Percentiles rank a stretch among this genome's conserved stretches.
Evolutionary conservation across 441 rosid species (phyloP).

Genomic region (Populus tomentosa): DNA sequence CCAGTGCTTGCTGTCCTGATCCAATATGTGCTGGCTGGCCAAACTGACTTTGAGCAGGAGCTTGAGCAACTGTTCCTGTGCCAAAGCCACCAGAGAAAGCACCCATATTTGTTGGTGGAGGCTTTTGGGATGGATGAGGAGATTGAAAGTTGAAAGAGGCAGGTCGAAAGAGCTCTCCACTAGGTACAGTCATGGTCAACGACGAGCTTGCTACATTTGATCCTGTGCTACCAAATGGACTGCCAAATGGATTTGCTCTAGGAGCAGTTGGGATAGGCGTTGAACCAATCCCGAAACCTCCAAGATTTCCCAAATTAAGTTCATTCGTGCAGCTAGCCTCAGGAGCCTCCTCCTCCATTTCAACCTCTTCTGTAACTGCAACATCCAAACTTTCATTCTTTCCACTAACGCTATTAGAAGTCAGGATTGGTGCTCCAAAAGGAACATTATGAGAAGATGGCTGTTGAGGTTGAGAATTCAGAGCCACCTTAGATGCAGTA

Average conservation of each 20-base stretch:
- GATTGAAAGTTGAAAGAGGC: slow-evolving; percentile 85
- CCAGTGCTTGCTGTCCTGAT: slow-evolving; percentile 83
- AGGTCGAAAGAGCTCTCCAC: slow-evolving; percentile 67
- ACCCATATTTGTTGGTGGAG: slow-evolving; percentile 48
- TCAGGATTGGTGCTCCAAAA: slow-evolving; percentile 30
- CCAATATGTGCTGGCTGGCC: slow-evolving; percentile 84
- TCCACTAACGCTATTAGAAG: slow-evolving; percentile 34
- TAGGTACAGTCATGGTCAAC: slow-evolving; percentile 36
- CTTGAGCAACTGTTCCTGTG: slow-evolving; percentile 38
- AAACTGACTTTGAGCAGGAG: slow-evolving; percentile 62
- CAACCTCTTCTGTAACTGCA: slow-evolving; percentile 64
- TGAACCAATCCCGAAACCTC: slow-evolving; percentile 45
- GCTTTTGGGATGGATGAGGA: slow-evolving; percentile 49
- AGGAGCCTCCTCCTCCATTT: slow-evolving; percentile 96
- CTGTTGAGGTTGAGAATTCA: slow-evolving; percentile 45
- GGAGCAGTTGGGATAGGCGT: slow-evolving; percentile 44
- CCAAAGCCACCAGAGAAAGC: slow-evolving; percentile 62
- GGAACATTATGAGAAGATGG: slow-evolving; percentile 24
- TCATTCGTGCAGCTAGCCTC: slow-evolving; percentile 53
- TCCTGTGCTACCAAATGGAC: slow-evolving; percentile 54
- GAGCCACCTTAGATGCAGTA: slow-evolving; percentile 33
- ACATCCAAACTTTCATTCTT: slow-evolving; percentile 43
- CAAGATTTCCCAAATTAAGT: slow-evolving; percentile 64
- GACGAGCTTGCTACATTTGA: slow-evolving; percentile 44
- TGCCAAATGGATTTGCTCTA: slow-evolving; percentile 70